Base-by-base conservation (phyloP, 441 rosid genomes). In the Populus hybrid region DNA sequence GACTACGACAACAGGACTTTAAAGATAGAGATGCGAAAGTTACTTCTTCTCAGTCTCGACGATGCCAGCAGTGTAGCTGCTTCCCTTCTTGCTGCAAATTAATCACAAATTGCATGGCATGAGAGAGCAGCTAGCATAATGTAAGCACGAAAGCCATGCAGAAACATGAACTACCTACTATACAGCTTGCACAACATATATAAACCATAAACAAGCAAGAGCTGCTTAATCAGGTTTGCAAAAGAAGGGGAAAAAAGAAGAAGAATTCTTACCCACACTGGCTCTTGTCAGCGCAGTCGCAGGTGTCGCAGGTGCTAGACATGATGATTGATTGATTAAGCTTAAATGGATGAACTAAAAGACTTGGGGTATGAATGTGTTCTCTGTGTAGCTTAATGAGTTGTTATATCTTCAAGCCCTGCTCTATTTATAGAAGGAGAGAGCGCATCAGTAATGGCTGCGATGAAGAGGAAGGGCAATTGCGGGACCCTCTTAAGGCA, bases 241-340 rank as follows among this genome's bases (percentile, higher is more conserved):
- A 0, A 24, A 7, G 23, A 59, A 2, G 72, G 14, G 3, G 9
- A 7, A 6, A 29, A n/a, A n/a, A 23, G 4, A 33, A 5, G 20
- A 50, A 2, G 72, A n/a, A 23, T 0, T 89, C 93, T 89, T 84
- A 91, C 97, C 64, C 86, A 74, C 94, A 94, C 89, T 90, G 87
- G 91, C 82, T 86, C 83, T 78, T 83, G 90, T 93, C 94, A 80
- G 89, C 53, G 82, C 97, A 92, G 91, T 88, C 87, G 68, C 96
- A 91, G 93, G 69, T 88, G 72, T 86, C 93, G 72, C 98, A 94
- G 75, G 35, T 76, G 90, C 18, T 64, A 33, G 98, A 90, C 98
- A 94, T 94, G 86, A 76, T 87, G 86, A 77, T 79, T 3, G 50
- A 20, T 42, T 20, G 26, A 7, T 28, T 66, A 20, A 42, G 63